phyloP scores from a whole-genome alignment of 371 early-diverging fungal genomes.

The Mucor sp. region DNA sequence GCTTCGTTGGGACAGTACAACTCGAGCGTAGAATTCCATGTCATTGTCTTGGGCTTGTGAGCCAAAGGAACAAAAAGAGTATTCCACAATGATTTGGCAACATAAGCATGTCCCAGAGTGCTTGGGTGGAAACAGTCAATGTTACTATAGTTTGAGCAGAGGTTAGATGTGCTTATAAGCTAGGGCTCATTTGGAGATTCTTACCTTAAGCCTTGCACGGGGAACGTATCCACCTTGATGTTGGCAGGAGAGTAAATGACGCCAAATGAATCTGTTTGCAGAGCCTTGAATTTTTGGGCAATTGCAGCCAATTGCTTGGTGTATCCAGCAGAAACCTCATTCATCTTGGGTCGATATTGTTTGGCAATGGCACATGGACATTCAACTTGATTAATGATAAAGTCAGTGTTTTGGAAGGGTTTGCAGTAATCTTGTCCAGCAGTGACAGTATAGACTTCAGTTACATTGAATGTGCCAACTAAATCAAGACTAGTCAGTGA shows the following conservation, averaged over 20 bases:
- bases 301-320: slow-evolving; percentile 38
- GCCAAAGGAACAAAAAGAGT: slow-evolving; percentile 8
- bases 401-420: slow-evolving; percentile 7
- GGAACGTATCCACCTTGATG: slow-evolving; percentile 15
- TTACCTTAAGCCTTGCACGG: slow-evolving; percentile 22
- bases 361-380: slow-evolving; percentile 15
- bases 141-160: not conserved
- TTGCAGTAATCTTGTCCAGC: slow-evolving; percentile 14
- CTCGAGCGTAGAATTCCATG: not conserved
- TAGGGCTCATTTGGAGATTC: too few species aligned
- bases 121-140: slow-evolving; percentile 24
- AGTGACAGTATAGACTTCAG: slow-evolving; percentile 16
- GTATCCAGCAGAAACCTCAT: slow-evolving; percentile 35
- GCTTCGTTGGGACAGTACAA: slow-evolving; percentile 17
- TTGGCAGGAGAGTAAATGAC: slow-evolving; percentile 26
- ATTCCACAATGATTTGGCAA: slow-evolving; percentile 20
- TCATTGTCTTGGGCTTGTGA: not conserved
- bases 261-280: slow-evolving; percentile 15
- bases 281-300: slow-evolving; percentile 33
- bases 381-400: slow-evolving; percentile 15
- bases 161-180: not conserved
- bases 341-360: slow-evolving; percentile 9
- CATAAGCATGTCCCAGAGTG: slow-evolving; percentile 9
- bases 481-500: not conserved
- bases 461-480: slow-evolving; percentile 26